Conservation (phyloP, 2,329 filamentous ascomycete genomes). For the Zymoseptoria ardabiliae region DNA sequence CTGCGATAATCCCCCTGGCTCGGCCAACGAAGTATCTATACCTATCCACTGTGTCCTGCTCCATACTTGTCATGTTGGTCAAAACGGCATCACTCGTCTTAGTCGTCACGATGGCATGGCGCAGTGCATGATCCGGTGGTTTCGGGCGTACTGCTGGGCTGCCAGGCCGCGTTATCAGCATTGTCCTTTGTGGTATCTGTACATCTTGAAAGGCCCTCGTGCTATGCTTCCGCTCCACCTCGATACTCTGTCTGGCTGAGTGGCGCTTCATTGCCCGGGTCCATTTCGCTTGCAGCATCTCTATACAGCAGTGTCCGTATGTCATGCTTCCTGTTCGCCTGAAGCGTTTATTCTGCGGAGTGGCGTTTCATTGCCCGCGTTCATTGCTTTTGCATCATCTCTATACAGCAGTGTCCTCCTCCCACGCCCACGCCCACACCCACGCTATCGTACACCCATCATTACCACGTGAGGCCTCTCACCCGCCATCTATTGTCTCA, state of each 20-base stretch:
- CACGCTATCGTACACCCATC: not conserved
- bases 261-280: not conserved
- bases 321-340: not conserved
- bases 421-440: not conserved
- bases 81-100: too few species aligned
- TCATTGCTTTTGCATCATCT: not conserved
- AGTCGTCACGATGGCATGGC: too few species aligned
- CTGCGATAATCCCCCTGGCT: too few species aligned
- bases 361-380: not conserved
- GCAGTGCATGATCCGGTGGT: too few species aligned
- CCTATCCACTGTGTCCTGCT: too few species aligned
- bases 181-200: constrained; percentile 4
- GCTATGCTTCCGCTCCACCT: not conserved
- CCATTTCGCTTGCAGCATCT: not conserved
- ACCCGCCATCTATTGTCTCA: constrained; percentile 29
- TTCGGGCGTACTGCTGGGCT: not conserved
- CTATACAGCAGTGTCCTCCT: not conserved
- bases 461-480: not conserved
- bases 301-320: not conserved
- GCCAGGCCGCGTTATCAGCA: not conserved
- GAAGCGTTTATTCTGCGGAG: not conserved
- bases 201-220: not conserved
- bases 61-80: too few species aligned
- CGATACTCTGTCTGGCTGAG: not conserved
- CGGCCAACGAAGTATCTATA: too few species aligned